A percentile compares a stretch with the other conserved stretches of the same genome.
These are phyloP conservation scores for Schizophyllum amplum DNA, from an alignment of 1,284 basidiomycete genomes.

Conservation along the genomic window DNA sequence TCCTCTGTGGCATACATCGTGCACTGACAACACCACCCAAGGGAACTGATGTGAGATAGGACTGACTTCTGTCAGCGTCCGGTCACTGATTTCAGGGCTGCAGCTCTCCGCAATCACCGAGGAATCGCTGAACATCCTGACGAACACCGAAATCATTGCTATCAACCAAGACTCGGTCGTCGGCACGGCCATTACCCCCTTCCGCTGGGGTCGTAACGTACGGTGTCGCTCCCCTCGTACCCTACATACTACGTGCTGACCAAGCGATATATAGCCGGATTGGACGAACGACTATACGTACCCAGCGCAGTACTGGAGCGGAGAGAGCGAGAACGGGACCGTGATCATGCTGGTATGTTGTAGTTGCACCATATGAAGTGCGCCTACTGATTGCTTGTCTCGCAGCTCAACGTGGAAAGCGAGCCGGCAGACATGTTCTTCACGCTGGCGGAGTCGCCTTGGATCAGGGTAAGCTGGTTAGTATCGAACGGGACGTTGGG, in stretches of 20 bases:
- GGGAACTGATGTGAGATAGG: constrained; percentile 30
- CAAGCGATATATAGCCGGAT: constrained; percentile 30
- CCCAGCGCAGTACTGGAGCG: constrained; percentile 55
- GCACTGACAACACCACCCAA: constrained; percentile 2
- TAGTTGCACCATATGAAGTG: not conserved
- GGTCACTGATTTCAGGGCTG: not conserved
- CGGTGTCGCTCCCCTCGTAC: constrained; percentile 13
- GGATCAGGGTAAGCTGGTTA: constrained; percentile 28
- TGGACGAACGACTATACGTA: constrained; percentile 40
- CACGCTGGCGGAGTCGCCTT: constrained; percentile 60
- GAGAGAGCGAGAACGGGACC: constrained; percentile 44
- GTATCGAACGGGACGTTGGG: too few relatives aligned
- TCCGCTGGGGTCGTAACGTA: constrained; percentile 60
- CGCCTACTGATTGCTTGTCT: not conserved
- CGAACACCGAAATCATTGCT: constrained; percentile 55
- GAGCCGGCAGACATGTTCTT: constrained; percentile 50
- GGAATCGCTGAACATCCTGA: constrained; percentile 45
- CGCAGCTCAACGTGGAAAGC: constrained; percentile 43
- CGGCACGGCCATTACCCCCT: constrained; percentile 53
- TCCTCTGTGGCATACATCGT: not conserved
- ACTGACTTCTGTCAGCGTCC: constrained; percentile 4
- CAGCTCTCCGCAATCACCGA: constrained; percentile 43
- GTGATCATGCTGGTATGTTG: constrained; percentile 45
- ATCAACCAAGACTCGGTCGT: constrained; percentile 62
- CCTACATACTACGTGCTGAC: not conserved